Conservation (phyloP, 2,329 filamentous ascomycete genomes). For the Thielaviopsis cerberus region DNA sequence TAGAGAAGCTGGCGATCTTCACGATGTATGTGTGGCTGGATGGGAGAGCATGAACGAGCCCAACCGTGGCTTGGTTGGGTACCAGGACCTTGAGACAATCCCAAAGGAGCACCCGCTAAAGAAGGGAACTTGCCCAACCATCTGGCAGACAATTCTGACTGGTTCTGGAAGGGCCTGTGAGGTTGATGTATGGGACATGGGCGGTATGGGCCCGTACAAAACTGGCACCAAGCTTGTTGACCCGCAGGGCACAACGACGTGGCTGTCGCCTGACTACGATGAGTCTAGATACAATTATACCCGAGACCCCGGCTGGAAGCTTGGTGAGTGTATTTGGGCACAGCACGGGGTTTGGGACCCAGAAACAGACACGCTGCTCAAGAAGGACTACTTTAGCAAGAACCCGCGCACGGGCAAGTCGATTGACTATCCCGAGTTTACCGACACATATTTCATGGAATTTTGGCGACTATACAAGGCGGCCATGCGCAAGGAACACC, state of each 20-base stretch:
- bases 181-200: slow-evolving; percentile 83
- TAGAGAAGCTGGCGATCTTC: slow-evolving; percentile 73
- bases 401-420: slow-evolving; percentile 54
- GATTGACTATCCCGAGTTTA: slow-evolving; percentile 71
- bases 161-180: slow-evolving; percentile 85
- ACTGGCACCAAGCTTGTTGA: slow-evolving; percentile 69
- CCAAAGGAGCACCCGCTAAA: slow-evolving; percentile 78
- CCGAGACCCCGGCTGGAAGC: slow-evolving; percentile 68
- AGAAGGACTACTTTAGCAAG: slow-evolving; percentile 74
- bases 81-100: slow-evolving; percentile 61
- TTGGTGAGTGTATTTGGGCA: slow-evolving; percentile 93
- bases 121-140: slow-evolving; percentile 81
- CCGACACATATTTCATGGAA: slow-evolving; percentile 78
- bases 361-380: slow-evolving; percentile 52
- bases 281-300: slow-evolving; percentile 68
- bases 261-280: slow-evolving; percentile 71
- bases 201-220: slow-evolving; percentile 79
- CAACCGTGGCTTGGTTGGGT: slow-evolving; percentile 70
- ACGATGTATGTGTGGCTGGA: slow-evolving; percentile 72
- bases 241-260: slow-evolving; percentile 67
- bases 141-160: slow-evolving; percentile 81
- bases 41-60: slow-evolving; percentile 97
- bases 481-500: slow-evolving; percentile 56
- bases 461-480: slow-evolving; percentile 62
- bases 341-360: slow-evolving; percentile 94